phyloP scores from a whole-genome alignment of 495 filamentous ascomycete species.

The Hyphodiscus hymeniophilus region DNA sequence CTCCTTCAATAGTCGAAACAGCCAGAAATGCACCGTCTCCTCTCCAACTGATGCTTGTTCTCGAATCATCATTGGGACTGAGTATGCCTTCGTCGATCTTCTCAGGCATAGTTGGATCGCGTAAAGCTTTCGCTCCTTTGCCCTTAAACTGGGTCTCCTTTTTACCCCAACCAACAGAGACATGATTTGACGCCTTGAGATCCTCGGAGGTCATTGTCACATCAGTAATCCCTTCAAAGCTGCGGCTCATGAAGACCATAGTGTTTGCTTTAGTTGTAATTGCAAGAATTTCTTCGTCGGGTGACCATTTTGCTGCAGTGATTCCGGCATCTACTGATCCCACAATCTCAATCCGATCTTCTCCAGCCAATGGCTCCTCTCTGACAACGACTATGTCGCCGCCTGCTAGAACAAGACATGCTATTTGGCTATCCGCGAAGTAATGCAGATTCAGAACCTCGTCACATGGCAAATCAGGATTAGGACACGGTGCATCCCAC shows the following conservation, averaged over 20 bases:
- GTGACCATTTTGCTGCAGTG: conserved; percentile 84
- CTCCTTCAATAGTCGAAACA: conserved; percentile 64
- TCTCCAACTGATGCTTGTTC: conserved; percentile 77
- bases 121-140: conserved; percentile 78
- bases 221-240: conserved; percentile 75
- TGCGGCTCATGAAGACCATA: conserved; percentile 84
- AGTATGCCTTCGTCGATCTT: conserved; percentile 77
- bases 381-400: conserved; percentile 83
- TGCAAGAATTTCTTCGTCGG: conserved; percentile 84
- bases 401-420: conserved; percentile 76
- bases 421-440: conserved; percentile 68
- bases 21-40: conserved; percentile 91
- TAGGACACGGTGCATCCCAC: conserved; percentile 76
- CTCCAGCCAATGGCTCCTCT: conserved; percentile 59
- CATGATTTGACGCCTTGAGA: conserved; percentile 82
- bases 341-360: conserved; percentile 83
- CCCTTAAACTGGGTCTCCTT: conserved; percentile 97
- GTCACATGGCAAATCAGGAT: conserved; percentile 61
- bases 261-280: conserved; percentile 73
- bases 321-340: conserved; percentile 91
- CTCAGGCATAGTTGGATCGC: conserved; percentile 92
- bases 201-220: conserved; percentile 65
- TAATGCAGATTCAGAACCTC: conserved; percentile 69
- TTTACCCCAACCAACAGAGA: conserved; percentile 98
- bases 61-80: conserved; percentile 60